Base-by-base conservation (phyloP, 2,329 filamentous ascomycete species). In the Hymenoscyphus occultus region DNA sequence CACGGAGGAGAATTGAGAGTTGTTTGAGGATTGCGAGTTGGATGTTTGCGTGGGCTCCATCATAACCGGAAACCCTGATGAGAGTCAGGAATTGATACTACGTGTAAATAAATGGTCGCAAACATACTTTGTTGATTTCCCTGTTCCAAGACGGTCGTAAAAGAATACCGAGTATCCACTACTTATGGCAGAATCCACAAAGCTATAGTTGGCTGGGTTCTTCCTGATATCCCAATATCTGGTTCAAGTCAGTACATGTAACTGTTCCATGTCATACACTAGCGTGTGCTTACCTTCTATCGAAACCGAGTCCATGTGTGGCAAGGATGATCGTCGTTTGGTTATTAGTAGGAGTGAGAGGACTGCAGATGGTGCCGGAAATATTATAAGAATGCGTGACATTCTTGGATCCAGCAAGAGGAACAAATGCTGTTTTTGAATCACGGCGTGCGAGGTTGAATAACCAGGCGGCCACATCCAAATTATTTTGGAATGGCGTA, bases 121-220 rank as follows among this genome's bases (percentile, higher is more conserved):
- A 4, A 67, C 59, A 51, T 59, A 75, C 74, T 70, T 73, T 1
- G 67, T 63, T 9, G 76, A 77, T 54, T 70, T 59, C 12, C 76
- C 76, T 10, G 69, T 71, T 12, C 76, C 77, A 10, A 78, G 69
- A n/a, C 77, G 73, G 66, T 78, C 76, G 64, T 77, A 78, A 60
- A 71, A 74, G 62, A 77, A 76, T 14, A 77, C 71, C 3, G 75
- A 74, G 59, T 77, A 78, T 10, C 74, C 76, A 60, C 73, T 66
- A 22, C 59, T 61, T 1, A 75, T 60, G 3, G 71, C 74, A 61
- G 65, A 70, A 63, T 77, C 72, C 13, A 76, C 74, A 64, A 77
- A 77, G 61, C 74, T 77, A 69, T 76, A 77, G 19, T 72, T 65
- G 9, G 67, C 65, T 12, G 73, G 68, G 10, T 61, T 56, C 48